A percentile compares a stretch with the other conserved stretches of the same genome.
Conservation (phyloP, 1,139 yeast genomes). For the Geotrichum aggregatum region DNA sequence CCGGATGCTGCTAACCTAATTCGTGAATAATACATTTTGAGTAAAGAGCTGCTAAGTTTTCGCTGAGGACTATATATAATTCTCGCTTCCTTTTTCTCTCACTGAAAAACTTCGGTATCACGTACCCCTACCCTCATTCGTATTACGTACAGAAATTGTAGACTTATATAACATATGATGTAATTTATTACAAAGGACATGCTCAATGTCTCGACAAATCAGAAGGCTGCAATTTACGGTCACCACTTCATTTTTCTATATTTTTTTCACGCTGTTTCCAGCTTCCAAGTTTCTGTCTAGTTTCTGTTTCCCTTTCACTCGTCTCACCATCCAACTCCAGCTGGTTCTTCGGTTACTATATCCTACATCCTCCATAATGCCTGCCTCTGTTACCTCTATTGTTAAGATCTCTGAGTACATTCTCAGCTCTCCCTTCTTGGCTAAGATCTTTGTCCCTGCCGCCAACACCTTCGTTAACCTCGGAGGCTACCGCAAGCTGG, state of each 20-base stretch:
- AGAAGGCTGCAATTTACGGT: constrained; percentile 8
- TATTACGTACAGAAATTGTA: not conserved
- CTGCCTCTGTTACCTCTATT: constrained; percentile 70
- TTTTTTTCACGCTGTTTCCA: constrained; percentile 1
- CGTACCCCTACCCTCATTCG: not conserved
- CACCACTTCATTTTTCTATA: not conserved
- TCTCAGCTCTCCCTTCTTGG: constrained; percentile 72
- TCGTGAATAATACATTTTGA: constrained; percentile 4
- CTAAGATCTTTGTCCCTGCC: constrained; percentile 71
- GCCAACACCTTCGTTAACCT: constrained; percentile 67
- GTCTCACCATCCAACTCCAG: not conserved
- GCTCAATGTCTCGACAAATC: constrained; percentile 3
- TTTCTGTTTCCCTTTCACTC: not conserved
- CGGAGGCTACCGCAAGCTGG: constrained; percentile 92
- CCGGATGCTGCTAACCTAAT: not conserved
- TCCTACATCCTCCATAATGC: constrained; percentile 40
- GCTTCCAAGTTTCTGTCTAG: not conserved
- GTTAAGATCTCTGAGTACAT: constrained; percentile 79
- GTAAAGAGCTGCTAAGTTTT: not conserved
- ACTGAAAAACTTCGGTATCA: not conserved
- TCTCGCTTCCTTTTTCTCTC: not conserved
- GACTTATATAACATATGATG: not conserved
- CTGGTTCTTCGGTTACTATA: not conserved
- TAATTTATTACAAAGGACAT: too few relatives aligned
- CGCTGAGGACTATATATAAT: not conserved